Percentiles rank a stretch among this genome's conserved stretches.
These are phyloP conservation scores for Aspergillus bertholletiae DNA, from an alignment of 495 filamentous ascomycete species.

Conservation along the genomic window DNA sequence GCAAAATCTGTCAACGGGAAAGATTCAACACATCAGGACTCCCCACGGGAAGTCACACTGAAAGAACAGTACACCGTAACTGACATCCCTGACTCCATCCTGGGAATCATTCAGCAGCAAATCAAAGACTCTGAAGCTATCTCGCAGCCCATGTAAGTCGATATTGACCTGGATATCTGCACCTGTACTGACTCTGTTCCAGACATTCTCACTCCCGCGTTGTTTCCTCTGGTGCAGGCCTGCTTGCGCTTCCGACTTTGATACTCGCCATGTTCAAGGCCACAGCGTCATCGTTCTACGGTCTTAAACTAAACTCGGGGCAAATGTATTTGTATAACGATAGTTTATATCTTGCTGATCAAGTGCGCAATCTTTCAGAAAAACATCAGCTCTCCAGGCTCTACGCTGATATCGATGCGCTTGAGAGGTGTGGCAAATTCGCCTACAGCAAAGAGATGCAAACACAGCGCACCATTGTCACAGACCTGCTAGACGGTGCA, in stretches of 20 bases:
- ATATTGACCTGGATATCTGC: constrained; percentile 5
- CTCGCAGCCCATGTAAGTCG: constrained; percentile 47
- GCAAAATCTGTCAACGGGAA: constrained; percentile 17
- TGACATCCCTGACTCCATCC: constrained; percentile 71
- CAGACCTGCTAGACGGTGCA: constrained; percentile 78
- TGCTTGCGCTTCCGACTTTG: constrained; percentile 79
- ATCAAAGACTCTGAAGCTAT: constrained; percentile 67
- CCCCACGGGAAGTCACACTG: constrained; percentile 64
- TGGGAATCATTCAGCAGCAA: constrained; percentile 66
- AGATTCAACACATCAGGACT: constrained; percentile 9
- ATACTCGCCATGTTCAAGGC: constrained; percentile 90
- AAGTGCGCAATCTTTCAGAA: constrained; percentile 56
- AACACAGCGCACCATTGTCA: constrained; percentile 75
- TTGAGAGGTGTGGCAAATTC: constrained; percentile 76
- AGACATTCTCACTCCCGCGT: constrained; percentile 52
- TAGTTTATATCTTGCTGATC: constrained; percentile 69
- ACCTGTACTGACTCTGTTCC: constrained; percentile 20
- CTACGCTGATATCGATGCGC: constrained; percentile 63
- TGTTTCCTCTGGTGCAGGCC: constrained; percentile 65
- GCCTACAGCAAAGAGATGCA: constrained; percentile 87
- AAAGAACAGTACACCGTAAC: constrained; percentile 87
- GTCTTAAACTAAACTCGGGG: constrained; percentile 55
- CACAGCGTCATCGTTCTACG: constrained; percentile 77
- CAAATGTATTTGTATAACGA: constrained; percentile 97
- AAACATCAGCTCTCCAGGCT: constrained; percentile 53